Percentiles rank a stretch among this genome's conserved stretches.
phyloP scores from a whole-genome alignment of 768 basidiomycete genomes.

The Grammothele lineata region DNA sequence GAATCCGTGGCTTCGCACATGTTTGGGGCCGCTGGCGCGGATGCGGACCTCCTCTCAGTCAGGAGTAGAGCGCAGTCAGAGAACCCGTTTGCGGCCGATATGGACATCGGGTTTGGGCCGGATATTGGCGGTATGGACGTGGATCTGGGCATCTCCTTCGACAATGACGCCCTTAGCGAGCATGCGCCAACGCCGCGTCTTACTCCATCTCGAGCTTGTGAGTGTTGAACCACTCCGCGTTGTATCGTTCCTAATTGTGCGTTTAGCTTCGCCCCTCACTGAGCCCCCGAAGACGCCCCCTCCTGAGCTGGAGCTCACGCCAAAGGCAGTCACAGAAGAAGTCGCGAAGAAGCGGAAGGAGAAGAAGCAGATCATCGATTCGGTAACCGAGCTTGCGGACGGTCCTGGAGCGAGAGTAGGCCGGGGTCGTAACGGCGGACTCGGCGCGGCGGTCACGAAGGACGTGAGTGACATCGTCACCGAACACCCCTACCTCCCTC shows the following conservation, averaged over 20 bases:
- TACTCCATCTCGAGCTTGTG: constrained; percentile 69
- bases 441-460: constrained; percentile 49
- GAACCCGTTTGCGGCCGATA: constrained; percentile 56
- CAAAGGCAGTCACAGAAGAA: constrained; percentile 42
- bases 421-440: constrained; percentile 48
- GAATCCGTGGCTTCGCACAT: constrained; percentile 64
- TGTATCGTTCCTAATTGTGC: constrained; percentile 3
- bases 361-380: constrained; percentile 88
- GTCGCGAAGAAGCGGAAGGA: constrained; percentile 49
- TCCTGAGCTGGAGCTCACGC: constrained; percentile 47
- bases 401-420: constrained; percentile 52
- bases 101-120: constrained; percentile 47
- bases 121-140: constrained; percentile 53
- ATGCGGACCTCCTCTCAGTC: constrained; percentile 64
- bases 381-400: constrained; percentile 78
- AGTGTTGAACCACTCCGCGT: constrained; percentile 22
- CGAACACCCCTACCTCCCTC: constrained; percentile 81
- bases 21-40: constrained; percentile 40
- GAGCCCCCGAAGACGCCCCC: constrained; percentile 78
- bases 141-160: constrained; percentile 71
- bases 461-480: constrained; percentile 70
- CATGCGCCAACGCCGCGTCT: constrained; percentile 33
- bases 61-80: constrained; percentile 63
- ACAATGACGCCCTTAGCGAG: constrained; percentile 43
- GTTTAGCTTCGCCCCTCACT: constrained; percentile 68